Percentiles rank a stretch among this genome's conserved stretches.
Conservation (phyloP, 805 yeast species). For the Sugiyamaella marilandica region DNA sequence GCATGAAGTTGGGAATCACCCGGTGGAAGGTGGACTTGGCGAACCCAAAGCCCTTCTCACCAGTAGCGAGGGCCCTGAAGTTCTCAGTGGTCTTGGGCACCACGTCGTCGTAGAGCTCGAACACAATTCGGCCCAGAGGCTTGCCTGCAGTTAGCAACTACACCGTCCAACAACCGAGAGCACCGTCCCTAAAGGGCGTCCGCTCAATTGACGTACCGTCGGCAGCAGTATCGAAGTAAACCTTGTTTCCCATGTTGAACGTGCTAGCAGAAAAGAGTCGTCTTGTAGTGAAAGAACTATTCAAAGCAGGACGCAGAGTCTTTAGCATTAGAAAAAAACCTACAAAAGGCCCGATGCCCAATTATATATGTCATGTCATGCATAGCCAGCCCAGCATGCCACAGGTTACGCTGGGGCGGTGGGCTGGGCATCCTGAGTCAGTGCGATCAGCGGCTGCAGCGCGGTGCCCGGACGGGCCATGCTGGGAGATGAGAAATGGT, state of each 20-base stretch:
- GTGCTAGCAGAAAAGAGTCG: constrained; percentile 19
- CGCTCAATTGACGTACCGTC: constrained; percentile 39
- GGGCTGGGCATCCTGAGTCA: too few species aligned
- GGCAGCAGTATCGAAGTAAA: constrained; percentile 77
- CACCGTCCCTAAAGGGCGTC: background rate
- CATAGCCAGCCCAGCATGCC: background rate
- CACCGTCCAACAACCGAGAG: background rate
- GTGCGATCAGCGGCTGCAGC: too few species aligned
- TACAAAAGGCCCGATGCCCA: constrained; percentile 1
- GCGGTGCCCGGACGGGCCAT: too few species aligned
- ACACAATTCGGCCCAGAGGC: constrained; percentile 76
- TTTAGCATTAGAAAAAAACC: constrained; percentile 12
- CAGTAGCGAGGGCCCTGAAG: constrained; percentile 91
- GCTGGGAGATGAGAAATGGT: too few species aligned
- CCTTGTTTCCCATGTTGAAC: constrained; percentile 40
- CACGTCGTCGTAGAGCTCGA: constrained; percentile 80
- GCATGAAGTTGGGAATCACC: constrained; percentile 94
- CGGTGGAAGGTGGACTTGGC: constrained; percentile 89
- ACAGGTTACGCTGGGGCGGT: constrained; percentile 1
- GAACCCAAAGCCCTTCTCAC: constrained; percentile 93
- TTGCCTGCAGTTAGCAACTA: constrained; percentile 35
- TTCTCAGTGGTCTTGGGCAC: constrained; percentile 95
- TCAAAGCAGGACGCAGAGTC: constrained; percentile 7
- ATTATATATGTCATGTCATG: constrained; percentile 3
- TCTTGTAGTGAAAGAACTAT: constrained; percentile 9